phyloP scores from a whole-genome alignment of 1,139 yeast genomes.

The Pichia sp. region DNA sequence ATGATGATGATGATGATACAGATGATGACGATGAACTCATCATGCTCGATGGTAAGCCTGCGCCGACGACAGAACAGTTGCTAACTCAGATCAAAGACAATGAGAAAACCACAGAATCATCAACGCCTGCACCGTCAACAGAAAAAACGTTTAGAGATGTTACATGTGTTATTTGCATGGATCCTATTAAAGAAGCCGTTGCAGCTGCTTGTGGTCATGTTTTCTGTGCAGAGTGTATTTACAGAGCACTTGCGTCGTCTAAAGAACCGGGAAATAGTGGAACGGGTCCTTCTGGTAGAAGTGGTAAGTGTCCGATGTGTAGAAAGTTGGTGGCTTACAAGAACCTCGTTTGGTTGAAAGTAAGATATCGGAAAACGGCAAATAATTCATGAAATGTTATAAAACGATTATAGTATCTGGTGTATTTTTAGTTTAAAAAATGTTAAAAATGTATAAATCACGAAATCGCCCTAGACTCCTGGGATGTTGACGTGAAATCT shows the following conservation, averaged over 20 bases:
- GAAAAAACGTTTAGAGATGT: conserved; percentile 33
- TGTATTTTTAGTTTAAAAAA: too few species aligned
- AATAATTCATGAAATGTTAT: too few species aligned
- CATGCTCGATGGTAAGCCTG: conserved; percentile 23
- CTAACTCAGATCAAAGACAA: conserved; percentile 4
- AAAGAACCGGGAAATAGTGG: conserved; percentile 6
- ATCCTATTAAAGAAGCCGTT: conserved; percentile 44
- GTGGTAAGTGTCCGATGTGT: conserved; percentile 44
- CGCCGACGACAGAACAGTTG: conserved; percentile 6
- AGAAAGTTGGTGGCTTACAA: conserved; percentile 40
- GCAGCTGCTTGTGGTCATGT: conserved; percentile 56
- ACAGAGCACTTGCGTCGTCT: conserved; percentile 41
- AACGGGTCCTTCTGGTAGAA: conserved; percentile 32
- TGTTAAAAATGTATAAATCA: too few species aligned
- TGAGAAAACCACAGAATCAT: neutral
- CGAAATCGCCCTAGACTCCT: too few species aligned
- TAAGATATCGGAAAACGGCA: conserved; percentile 20
- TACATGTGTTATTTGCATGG: conserved; percentile 53
- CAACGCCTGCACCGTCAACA: neutral
- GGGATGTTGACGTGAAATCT: too few species aligned
- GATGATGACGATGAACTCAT: conserved; percentile 24
- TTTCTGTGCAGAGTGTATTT: conserved; percentile 50
- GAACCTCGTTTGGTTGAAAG: conserved; percentile 33
- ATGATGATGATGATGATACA: conserved; percentile 14
- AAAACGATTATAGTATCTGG: too few species aligned